Base-by-base conservation (phyloP, 2,329 filamentous ascomycete genomes). In the Rhynchosporium graminicola region DNA sequence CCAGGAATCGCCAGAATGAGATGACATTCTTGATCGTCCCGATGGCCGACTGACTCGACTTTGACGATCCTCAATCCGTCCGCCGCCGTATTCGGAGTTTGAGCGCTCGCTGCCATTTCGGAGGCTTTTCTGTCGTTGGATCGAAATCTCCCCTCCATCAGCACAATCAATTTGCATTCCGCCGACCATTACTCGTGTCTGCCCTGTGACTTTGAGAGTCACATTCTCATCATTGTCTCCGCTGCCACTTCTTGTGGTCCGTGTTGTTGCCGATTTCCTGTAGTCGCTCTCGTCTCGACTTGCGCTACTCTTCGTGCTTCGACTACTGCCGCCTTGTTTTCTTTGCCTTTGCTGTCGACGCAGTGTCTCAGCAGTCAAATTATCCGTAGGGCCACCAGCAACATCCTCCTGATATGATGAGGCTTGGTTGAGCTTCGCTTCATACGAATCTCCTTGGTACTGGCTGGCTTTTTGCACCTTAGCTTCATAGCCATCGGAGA, bases 231-330 rank as follows among this genome's bases (percentile, higher is more conserved):
- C 80, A 57, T 80, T 79, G 62, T 79, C 81, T 47, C 79, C 79
- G 66, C 80, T 82, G 9, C 69, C 68, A 59, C 70, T 73, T 59
- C 72, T 62, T 3, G 85, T 88, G 9, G 85, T 84, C 46, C 83
- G 80, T 12, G 85, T 87, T 0, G 85, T 85, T 33, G 83, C 83
- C 59, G 84, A 87, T 65, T 83, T 82, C 67, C 80, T 81, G 73
- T 82, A 86, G 61, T 87, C 85, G 74, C 85, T 87, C 62, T 87
- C 85, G 68, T 87, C 86, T 48, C 79, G 84, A 71, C 85, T 87
- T 28, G 80, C 65, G 80, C 86, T 77, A 82, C 87, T 66, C 80
- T 80, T 58, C 80, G 87, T 45, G 82, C 86, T 76, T 80, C 84
- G 6, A 76, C 79, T 63, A 77, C 79, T 65, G 76, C 79, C 59